Percentiles rank a stretch among this genome's conserved stretches.
phyloP scores from a whole-genome alignment of 2,329 filamentous ascomycete species.

The Albifimbria verrucaria region DNA sequence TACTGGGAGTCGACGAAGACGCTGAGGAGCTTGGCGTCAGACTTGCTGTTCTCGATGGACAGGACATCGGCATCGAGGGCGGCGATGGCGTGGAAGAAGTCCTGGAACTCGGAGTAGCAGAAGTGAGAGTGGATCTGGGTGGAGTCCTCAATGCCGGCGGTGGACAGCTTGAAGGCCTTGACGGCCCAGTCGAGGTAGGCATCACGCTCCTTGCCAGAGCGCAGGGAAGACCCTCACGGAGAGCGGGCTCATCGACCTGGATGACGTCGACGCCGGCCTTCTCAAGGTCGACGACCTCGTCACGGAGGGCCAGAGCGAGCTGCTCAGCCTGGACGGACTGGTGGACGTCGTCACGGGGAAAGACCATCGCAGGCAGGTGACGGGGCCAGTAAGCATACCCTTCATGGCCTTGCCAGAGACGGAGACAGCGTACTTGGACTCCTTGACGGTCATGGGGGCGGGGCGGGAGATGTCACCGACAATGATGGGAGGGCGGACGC shows the following conservation, averaged over 20 bases:
- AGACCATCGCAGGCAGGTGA: conserved; percentile 98
- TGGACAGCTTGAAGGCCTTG: conserved; percentile 94
- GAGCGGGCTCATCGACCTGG: conserved; percentile 98
- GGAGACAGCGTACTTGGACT: conserved; percentile 97
- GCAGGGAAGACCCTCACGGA: conserved; percentile 99
- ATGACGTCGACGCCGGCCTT: conserved; percentile 95
- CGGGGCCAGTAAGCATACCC: conserved; percentile 99
- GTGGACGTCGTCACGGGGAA: conserved; percentile 99
- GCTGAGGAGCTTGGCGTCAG: conserved; percentile 96
- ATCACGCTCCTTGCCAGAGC: conserved; percentile 88
- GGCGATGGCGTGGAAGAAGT: conserved; percentile 99
- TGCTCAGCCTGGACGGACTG: conserved; percentile 99
- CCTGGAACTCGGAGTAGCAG: conserved; percentile 99
- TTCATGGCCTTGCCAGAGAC: conserved; percentile 99
- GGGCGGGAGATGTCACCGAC: conserved; percentile 98
- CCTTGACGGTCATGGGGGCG: conserved; percentile 98
- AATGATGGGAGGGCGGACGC: conserved; percentile 96
- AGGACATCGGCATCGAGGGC: conserved; percentile 97
- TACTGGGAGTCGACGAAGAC: conserved; percentile 98
- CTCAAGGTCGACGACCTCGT: conserved; percentile 98
- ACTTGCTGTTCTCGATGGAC: conserved; percentile 99
- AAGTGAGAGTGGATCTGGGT: conserved; percentile 99
- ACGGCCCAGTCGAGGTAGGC: conserved; percentile 98
- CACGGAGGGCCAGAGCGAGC: conserved; percentile 94
- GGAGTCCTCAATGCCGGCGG: conserved; percentile 86